phyloP scores from a whole-genome alignment of 805 yeast species.

The Kodamaea sagamina region DNA sequence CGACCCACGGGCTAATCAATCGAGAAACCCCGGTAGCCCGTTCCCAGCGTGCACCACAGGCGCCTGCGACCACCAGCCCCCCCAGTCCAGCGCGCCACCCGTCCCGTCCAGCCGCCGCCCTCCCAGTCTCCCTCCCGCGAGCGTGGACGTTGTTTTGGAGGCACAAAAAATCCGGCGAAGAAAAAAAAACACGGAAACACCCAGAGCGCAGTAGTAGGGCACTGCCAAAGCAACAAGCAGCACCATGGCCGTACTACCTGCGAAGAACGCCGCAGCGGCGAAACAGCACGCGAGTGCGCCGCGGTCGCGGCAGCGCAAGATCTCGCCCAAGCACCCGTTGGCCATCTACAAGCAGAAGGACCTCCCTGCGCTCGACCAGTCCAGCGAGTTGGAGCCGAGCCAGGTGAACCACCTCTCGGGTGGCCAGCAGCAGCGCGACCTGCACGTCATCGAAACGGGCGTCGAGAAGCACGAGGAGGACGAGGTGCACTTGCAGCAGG shows the following conservation, averaged over 20 bases:
- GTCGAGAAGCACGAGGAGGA: conserved; percentile 98
- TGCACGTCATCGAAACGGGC: conserved; percentile 92
- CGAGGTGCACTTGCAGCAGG: conserved; percentile 92
- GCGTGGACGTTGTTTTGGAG: too few relatives aligned
- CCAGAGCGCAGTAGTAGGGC: too few relatives aligned
- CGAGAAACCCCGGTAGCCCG: too few relatives aligned
- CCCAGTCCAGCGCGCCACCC: too few relatives aligned
- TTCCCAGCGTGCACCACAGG: too few relatives aligned
- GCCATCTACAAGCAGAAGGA: conserved; percentile 77
- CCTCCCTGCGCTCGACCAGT: conserved; percentile 68
- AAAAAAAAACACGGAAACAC: too few relatives aligned
- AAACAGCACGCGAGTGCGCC: conserved; percentile 48
- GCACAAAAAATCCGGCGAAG: too few relatives aligned
- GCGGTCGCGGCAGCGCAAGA: conserved; percentile 91
- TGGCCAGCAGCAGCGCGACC: conserved; percentile 73
- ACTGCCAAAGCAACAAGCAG: too few relatives aligned
- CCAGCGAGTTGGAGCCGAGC: conserved; percentile 43
- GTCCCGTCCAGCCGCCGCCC: too few relatives aligned
- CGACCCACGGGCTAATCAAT: too few relatives aligned
- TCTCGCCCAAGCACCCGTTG: conserved; percentile 85
- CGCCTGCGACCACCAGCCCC: too few relatives aligned
- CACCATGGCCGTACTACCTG: conserved; percentile 43
- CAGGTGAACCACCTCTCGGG: conserved; percentile 42
- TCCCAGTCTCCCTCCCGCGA: too few relatives aligned
- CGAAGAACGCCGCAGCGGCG: conserved; percentile 35